Conservation (phyloP, 768 basidiomycete species). For the Amanita polypyramis region DNA sequence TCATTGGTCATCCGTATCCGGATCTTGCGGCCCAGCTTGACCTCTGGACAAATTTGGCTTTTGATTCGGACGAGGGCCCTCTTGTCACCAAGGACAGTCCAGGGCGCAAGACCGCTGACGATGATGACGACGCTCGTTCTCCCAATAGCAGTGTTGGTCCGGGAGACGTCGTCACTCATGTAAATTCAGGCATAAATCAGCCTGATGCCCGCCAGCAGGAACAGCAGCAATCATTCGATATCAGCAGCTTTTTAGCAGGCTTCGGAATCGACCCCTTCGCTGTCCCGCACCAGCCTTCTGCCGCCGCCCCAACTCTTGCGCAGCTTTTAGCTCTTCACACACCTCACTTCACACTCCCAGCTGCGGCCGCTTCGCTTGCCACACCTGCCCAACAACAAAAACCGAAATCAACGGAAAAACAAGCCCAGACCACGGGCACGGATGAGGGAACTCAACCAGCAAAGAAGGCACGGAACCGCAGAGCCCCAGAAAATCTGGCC, state of each 20-base stretch:
- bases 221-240: constrained; percentile 31
- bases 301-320: constrained; percentile 46
- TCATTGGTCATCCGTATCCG: constrained; percentile 57
- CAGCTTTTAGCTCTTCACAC: constrained; percentile 50
- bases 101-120: constrained; percentile 24
- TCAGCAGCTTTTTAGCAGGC: constrained; percentile 26
- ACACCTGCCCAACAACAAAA: neutral
- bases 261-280: constrained; percentile 33
- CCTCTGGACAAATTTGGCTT: constrained; percentile 76
- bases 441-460: constrained; percentile 26
- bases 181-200: constrained; percentile 26
- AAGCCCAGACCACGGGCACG: neutral
- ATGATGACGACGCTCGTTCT: constrained; percentile 33
- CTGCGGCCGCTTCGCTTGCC: constrained; percentile 14
- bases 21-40: constrained; percentile 72
- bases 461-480: constrained; percentile 51
- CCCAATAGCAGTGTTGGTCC: constrained; percentile 13
- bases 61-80: constrained; percentile 67
- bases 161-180: constrained; percentile 34
- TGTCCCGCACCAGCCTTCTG: constrained; percentile 15
- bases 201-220: constrained; percentile 19
- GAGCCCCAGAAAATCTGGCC: constrained; percentile 27
- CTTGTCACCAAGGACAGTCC: constrained; percentile 24
- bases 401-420: neutral
- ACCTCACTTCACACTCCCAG: constrained; percentile 15